Conservation (phyloP, 148 eudicot genomes). For the Pouteria glomerata region DNA sequence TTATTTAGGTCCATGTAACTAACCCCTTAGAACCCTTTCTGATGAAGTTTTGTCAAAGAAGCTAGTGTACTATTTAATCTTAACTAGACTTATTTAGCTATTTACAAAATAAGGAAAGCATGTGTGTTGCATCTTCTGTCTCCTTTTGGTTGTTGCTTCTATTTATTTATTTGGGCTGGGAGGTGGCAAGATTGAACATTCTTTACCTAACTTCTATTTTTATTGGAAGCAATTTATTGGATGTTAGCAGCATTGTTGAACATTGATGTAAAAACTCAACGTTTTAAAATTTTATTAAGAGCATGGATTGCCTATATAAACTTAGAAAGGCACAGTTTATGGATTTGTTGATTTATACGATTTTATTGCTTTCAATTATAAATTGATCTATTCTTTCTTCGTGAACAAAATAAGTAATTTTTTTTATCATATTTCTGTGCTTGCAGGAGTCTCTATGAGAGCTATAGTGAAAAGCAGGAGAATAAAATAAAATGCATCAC, state of each 20-base stretch:
- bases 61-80: too few relatives aligned
- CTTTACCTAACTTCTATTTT: not conserved
- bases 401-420: not conserved
- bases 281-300: not conserved
- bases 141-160: not conserved
- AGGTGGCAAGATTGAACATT: not conserved
- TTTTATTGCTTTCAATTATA: not conserved
- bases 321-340: not conserved
- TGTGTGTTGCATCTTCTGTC: not conserved
- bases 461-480: conserved; percentile 50
- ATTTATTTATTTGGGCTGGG: not conserved
- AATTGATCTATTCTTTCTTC: not conserved
- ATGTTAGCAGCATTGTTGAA: conserved; percentile 2
- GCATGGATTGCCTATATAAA: not conserved
- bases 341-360: not conserved
- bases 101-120: too few relatives aligned
- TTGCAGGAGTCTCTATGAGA: conserved; percentile 67
- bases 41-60: too few relatives aligned
- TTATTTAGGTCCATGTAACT: too few relatives aligned
- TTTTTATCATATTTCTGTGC: conserved; percentile 11
- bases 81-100: too few relatives aligned
- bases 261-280: not conserved
- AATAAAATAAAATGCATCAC: conserved; percentile 78
- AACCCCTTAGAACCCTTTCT: too few relatives aligned
- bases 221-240: not conserved